phyloP scores from a whole-genome alignment of 192 early-diverging fungal species.

The Funneliformis mosseae region DNA sequence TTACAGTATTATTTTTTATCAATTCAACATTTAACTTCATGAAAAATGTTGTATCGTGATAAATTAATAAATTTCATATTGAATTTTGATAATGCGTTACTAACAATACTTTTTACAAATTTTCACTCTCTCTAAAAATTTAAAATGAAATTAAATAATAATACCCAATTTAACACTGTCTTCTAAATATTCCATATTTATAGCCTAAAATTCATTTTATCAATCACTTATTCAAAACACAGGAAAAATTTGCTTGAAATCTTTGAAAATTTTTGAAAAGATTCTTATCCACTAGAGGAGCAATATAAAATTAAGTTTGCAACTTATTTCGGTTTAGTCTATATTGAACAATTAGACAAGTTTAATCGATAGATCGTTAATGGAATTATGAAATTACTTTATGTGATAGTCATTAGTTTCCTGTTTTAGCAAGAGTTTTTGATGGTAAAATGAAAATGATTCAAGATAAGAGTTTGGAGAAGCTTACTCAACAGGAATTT shows the following conservation, averaged over 20 bases:
- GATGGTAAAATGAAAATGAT: background rate
- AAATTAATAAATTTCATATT: too few relatives aligned
- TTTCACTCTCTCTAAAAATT: too few relatives aligned
- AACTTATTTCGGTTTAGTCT: conserved; percentile 5
- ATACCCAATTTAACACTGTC: background rate
- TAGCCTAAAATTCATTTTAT: background rate
- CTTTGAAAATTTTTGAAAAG: background rate
- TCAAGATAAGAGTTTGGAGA: background rate
- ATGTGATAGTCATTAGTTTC: background rate
- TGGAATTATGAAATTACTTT: conserved; percentile 13
- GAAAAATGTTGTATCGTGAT: too few relatives aligned
- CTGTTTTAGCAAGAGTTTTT: background rate
- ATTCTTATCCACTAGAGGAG: background rate
- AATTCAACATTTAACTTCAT: too few relatives aligned
- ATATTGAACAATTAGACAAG: conserved; percentile 9
- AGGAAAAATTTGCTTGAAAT: background rate
- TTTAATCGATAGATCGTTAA: background rate
- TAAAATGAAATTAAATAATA: background rate
- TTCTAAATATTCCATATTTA: background rate
- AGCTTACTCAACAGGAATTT: background rate
- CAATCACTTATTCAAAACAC: background rate
- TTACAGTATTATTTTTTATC: too few relatives aligned
- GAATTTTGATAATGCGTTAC: too few relatives aligned
- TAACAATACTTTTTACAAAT: too few relatives aligned
- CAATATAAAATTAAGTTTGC: background rate